These are phyloP conservation scores for Alternaria sp. DNA, from an alignment of 2,329 filamentous ascomycete species.

Conservation along the genomic window DNA sequence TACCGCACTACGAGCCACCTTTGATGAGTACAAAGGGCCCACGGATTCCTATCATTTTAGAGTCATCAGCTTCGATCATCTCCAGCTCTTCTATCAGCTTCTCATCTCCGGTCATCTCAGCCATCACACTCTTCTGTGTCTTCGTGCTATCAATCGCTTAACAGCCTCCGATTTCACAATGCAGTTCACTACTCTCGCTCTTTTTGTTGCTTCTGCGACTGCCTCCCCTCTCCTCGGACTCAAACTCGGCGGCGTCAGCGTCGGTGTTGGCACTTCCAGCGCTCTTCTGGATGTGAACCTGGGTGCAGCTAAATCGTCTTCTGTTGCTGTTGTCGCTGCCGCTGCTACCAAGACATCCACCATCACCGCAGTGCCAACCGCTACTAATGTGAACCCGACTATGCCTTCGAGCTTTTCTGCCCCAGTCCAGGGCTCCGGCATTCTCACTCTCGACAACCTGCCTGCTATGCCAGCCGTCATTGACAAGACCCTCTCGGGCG, in stretches of 20 bases:
- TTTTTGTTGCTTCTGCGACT: not conserved
- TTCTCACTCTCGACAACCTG: conserved; percentile 7
- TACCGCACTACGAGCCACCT: not conserved
- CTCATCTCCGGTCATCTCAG: not conserved
- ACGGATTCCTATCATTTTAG: not conserved
- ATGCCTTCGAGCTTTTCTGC: conserved; percentile 13
- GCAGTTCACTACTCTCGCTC: conserved; percentile 8
- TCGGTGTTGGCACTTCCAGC: conserved; percentile 5
- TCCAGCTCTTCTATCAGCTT: conserved; percentile 1
- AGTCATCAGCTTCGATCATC: not conserved
- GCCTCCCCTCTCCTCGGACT: conserved; percentile 11
- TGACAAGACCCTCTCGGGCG: conserved; percentile 4
- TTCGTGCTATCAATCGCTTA: conserved; percentile 3
- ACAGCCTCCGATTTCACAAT: conserved; percentile 4
- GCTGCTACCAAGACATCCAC: not conserved
- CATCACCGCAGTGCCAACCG: not conserved
- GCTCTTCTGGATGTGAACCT: conserved; percentile 1
- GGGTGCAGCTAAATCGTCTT: not conserved
- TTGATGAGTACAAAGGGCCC: not conserved
- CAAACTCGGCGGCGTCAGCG: not conserved
- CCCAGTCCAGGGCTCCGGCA: conserved; percentile 5
- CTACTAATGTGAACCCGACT: not conserved
- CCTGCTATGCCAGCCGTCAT: conserved; percentile 14
- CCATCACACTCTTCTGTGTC: not conserved
- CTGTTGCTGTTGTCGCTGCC: not conserved